These are phyloP conservation scores for Thinopyrum elongatum DNA, from an alignment of 176 grass and related monocot genomes.

Conservation along the genomic window DNA sequence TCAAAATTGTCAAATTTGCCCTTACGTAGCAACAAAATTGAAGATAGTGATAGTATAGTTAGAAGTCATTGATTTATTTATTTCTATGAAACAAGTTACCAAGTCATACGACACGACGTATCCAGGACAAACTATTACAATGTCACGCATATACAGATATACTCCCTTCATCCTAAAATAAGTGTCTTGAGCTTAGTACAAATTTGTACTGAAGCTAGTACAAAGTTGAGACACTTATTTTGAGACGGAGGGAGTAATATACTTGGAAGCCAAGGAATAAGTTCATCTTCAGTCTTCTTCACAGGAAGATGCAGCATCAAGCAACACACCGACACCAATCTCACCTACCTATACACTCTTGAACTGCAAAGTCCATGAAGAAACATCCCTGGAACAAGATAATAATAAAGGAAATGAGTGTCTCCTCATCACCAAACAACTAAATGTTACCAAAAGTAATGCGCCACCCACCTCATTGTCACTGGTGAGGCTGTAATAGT, in stretches of 20 bases:
- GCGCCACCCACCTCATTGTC: slow-evolving; percentile 25
- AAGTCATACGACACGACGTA: background rate
- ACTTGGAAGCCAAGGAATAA: background rate
- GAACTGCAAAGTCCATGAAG: slow-evolving; percentile 4
- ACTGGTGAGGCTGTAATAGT: background rate
- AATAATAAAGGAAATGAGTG: background rate
- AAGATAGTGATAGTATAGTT: background rate
- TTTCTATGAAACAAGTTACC: background rate
- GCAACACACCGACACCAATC: background rate
- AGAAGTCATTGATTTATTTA: slow-evolving; percentile 25
- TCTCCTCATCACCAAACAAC: background rate
- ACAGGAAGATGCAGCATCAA: slow-evolving; percentile 22
- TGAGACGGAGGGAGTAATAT: too few species aligned
- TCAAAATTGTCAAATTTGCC: too few species aligned
- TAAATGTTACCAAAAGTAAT: background rate
- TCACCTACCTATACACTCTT: background rate
- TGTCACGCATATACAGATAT: slow-evolving; percentile 4
- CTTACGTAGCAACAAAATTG: background rate
- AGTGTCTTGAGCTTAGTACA: too few species aligned
- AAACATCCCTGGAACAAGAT: slow-evolving; percentile 9
- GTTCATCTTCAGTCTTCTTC: slow-evolving; percentile 15
- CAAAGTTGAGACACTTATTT: too few species aligned
- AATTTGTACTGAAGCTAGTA: too few species aligned
- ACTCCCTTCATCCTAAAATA: too few species aligned
- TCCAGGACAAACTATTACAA: slow-evolving; percentile 9